Evolutionary conservation across 805 yeast species (phyloP).

Genomic region (Teunomyces stri): DNA sequence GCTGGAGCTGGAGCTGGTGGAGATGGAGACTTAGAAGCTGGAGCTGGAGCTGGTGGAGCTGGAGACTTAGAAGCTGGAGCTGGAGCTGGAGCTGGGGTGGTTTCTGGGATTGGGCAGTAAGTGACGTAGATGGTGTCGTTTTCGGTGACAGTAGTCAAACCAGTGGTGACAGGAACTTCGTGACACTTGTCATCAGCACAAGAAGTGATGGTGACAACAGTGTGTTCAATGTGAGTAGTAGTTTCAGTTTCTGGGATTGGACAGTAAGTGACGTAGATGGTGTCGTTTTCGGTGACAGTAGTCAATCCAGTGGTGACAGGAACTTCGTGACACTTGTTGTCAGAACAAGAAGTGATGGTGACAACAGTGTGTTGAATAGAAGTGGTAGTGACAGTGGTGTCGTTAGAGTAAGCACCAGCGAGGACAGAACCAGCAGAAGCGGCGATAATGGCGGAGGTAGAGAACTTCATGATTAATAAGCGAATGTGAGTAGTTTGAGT

Average conservation of each 20-base stretch:
- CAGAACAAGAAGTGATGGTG: constrained; percentile 28
- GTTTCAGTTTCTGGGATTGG: constrained; percentile 13
- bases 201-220: constrained; percentile 31
- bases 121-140: constrained; percentile 30
- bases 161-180: constrained; percentile 24
- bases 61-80: constrained; percentile 8
- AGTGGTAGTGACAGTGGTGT: constrained; percentile 14
- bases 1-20: constrained; percentile 4
- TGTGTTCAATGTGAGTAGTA: constrained; percentile 20
- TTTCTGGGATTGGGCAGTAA: constrained; percentile 26
- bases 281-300: constrained; percentile 18
- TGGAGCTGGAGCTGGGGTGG: constrained; percentile 11
- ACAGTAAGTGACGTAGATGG: constrained; percentile 24
- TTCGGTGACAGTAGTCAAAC: constrained; percentile 35
- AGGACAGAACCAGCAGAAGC: constrained; percentile 20
- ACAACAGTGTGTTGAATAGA: constrained; percentile 20
- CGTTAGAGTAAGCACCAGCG: constrained; percentile 30
- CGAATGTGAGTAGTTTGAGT: constrained; percentile 9
- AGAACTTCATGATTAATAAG: constrained; percentile 31
- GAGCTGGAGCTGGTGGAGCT: constrained; percentile 9
- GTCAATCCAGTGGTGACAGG: constrained; percentile 25
- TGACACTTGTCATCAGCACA: constrained; percentile 30
- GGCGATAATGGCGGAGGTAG: constrained; percentile 26
- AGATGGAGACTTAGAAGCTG: constrained; percentile 8
- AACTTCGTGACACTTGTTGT: constrained; percentile 20